phyloP scores from a whole-genome alignment of 2,329 filamentous ascomycete species.

The Whalleya microplaca region DNA sequence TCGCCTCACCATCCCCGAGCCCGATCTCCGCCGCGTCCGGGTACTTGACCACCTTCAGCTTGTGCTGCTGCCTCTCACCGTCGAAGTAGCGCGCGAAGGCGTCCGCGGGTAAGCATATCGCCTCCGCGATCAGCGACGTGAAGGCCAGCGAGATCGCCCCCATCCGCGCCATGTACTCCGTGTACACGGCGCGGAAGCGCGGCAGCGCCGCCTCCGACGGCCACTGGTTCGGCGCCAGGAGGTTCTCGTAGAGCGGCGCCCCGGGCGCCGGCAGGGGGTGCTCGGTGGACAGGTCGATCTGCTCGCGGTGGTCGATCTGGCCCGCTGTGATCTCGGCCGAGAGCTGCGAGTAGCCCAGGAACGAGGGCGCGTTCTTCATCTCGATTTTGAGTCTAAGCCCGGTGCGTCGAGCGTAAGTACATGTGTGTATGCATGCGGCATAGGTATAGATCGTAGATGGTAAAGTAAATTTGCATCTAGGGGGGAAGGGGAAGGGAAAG shows the following conservation, averaged over 20 bases:
- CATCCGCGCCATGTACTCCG: slow-evolving; percentile 79
- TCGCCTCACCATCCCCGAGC: slow-evolving; percentile 40
- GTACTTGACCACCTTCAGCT: slow-evolving; percentile 88
- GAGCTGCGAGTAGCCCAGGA: slow-evolving; percentile 70
- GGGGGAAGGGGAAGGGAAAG: background rate
- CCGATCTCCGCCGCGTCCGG: slow-evolving; percentile 70
- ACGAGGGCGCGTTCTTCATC: slow-evolving; percentile 75
- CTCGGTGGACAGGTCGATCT: slow-evolving; percentile 83
- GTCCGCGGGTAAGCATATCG: slow-evolving; percentile 69
- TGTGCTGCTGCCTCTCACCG: slow-evolving; percentile 69
- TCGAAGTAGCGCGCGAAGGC: slow-evolving; percentile 85
- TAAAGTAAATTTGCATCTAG: background rate
- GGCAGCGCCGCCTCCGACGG: slow-evolving; percentile 67
- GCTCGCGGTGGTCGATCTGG: slow-evolving; percentile 78
- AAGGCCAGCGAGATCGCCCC: slow-evolving; percentile 72
- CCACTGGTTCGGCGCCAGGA: slow-evolving; percentile 82
- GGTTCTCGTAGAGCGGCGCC: slow-evolving; percentile 73
- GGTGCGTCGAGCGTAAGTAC: background rate
- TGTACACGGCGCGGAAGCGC: slow-evolving; percentile 68
- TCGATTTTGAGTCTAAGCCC: slow-evolving; percentile 62
- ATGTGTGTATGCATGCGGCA: slow-evolving; percentile 2
- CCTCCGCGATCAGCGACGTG: slow-evolving; percentile 80
- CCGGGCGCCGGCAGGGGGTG: slow-evolving; percentile 65
- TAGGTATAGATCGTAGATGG: background rate
- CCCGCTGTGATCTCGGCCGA: slow-evolving; percentile 74